Base-by-base conservation (phyloP, 306 rosid genomes). In the Prunus mume region DNA sequence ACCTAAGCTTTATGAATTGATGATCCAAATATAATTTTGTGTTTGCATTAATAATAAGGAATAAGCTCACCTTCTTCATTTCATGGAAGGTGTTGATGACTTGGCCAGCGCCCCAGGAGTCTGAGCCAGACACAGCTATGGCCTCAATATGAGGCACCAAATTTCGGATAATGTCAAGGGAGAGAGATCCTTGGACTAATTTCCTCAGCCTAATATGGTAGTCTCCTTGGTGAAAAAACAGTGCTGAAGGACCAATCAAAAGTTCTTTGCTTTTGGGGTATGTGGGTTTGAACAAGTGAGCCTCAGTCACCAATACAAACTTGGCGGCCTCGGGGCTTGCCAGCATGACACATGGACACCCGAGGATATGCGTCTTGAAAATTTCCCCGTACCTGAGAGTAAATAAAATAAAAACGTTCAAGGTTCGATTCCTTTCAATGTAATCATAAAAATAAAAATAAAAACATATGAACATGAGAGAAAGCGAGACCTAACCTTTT, bases 201-300 rank as follows among this genome's bases (percentile, higher is more conserved):
- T 88, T 95, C 81, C 96, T 91, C 12, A 95, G 70, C 13, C 85
- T 86, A 65, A 56, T 34, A 78, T 95, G 98, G 81, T 86, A 84
- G 2, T 89, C 83, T 1, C 92, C 94, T 79, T 87, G 92, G 79
- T 95, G 97, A 66, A 90, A 95, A 60, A 95, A 95, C 74, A 95
- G 80, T 9, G 98, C 97, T 28, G 83, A 75, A 5, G 96, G 95
- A 1, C 98, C 98, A 76, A 95, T 89, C 30, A 95, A 77, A 41
- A 83, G 80, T 78, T 95, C 98, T 73, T 95, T 95, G 91, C 97
- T 89, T 73, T 85, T 87, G 0, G 97, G 98, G 74, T 92, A 95
- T 1, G 96, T 89, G 55, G 98, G 97, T 71, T 84, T 92, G 74
- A 95, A 95, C 84, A 95, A 80, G 83, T 88, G 91, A 54, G 98